A percentile compares a stretch with the other conserved stretches of the same genome.
Evolutionary conservation across 2,329 filamentous ascomycete genomes (phyloP).

Genomic region (Neocatenulostroma microsporum): DNA sequence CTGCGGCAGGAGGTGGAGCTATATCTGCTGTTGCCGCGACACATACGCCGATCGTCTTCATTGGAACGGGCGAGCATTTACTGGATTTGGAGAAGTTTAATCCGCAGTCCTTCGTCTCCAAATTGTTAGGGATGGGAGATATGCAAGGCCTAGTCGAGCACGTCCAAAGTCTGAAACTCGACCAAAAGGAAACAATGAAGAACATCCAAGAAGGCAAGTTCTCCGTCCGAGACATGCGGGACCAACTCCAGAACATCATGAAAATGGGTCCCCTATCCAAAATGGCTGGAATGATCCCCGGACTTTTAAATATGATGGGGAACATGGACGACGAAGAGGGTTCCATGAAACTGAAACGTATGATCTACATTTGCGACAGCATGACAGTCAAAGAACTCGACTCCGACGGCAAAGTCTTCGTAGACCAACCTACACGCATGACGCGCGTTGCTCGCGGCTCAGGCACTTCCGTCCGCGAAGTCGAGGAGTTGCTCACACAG

Average conservation of each 20-base stretch:
- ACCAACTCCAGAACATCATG: constrained; percentile 97
- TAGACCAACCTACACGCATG: constrained; percentile 87
- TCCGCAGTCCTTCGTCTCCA: constrained; percentile 86
- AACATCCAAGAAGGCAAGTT: constrained; percentile 97
- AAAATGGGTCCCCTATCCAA: constrained; percentile 98
- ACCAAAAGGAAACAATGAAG: constrained; percentile 99
- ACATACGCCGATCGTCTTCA: constrained; percentile 93
- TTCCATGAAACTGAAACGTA: constrained; percentile 84
- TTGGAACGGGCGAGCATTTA: constrained; percentile 96
- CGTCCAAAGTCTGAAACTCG: constrained; percentile 87
- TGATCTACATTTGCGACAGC: constrained; percentile 98
- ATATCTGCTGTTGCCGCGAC: constrained; percentile 97
- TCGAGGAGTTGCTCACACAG: constrained; percentile 95
- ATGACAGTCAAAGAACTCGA: constrained; percentile 97
- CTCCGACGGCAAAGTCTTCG: constrained; percentile 87
- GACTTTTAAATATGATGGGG: constrained; percentile 85
- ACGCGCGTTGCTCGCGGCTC: constrained; percentile 83
- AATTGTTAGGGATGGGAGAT: constrained; percentile 93
- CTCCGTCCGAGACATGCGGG: constrained; percentile 84
- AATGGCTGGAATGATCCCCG: constrained; percentile 98
- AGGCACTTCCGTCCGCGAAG: constrained; percentile 82
- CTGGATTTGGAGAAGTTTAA: constrained; percentile 88
- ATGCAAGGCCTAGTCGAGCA: constrained; percentile 93
- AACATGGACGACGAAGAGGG: constrained; percentile 97
- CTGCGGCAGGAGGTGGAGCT: constrained; percentile 89